Base-by-base conservation (phyloP, 306 rosid species). In the Fagus sylvatica region DNA sequence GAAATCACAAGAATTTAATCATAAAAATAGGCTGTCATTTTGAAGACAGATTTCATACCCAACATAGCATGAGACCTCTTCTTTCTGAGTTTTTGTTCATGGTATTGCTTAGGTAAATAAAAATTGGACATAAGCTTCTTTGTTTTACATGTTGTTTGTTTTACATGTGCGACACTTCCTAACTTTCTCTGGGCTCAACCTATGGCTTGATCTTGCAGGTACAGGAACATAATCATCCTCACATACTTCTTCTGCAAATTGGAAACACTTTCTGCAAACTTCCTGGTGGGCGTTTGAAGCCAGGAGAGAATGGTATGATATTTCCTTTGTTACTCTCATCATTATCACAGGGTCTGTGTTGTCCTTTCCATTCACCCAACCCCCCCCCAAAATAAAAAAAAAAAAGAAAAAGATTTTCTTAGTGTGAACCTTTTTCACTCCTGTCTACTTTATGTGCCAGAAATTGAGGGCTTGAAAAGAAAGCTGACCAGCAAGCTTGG, bases 261-360 rank as follows among this genome's bases (percentile, higher is more conserved):
- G 99, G 99, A 72, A 93, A 93, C 81, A 96, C 99, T 33, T 96
- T 96, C 86, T 93, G 98, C 86, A 96, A 96, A 82, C 99, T 96
- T 74, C 99, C 99, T 3, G 99, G 99, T 43, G 99, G 99, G 22
- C 94, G 99, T 40, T 86, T 96, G 78, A 96, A 93, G 88, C 98
- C 99, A 17, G 99, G 99, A 70, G 99, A 96, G 84, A 93, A 96
- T 84, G 99, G 99, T 89, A 87, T 42, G 80, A 10, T 76, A 75
- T 76, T 75, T 36, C 30, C 72, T 13, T 76, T 66, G 5, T 65
- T 65, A 65, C 36, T 34, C 22, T 17, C 51, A 3, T 33, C 22
- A 5, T 62, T 53, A 57, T 16, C 19, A 22, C 43, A 15, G n/a
- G 41, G 15, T 17, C 46, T 65, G 71, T 7, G 13, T 39, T 76